These are phyloP conservation scores for Microascus cirrosus DNA, from an alignment of 2,329 filamentous ascomycete species.

Conservation along the genomic window DNA sequence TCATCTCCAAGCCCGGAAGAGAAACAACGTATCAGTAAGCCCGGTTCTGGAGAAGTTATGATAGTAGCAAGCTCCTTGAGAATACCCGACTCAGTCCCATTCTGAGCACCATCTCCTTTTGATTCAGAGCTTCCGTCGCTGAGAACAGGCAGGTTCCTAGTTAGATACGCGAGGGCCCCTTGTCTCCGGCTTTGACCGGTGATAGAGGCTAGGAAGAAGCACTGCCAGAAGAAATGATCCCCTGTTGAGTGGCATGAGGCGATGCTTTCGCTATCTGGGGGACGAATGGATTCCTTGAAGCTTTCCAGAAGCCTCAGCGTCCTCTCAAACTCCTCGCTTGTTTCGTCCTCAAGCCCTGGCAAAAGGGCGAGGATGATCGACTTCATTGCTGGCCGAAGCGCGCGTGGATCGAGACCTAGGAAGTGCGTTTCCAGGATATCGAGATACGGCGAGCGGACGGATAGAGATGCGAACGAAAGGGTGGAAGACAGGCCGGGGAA, in stretches of 20 bases:
- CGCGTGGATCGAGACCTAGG: slow-evolving; percentile 55
- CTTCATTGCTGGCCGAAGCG: slow-evolving; percentile 79
- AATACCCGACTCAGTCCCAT: slow-evolving; percentile 23
- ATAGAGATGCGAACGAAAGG: slow-evolving; percentile 87
- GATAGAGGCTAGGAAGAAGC: slow-evolving; percentile 86
- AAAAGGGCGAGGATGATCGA: slow-evolving; percentile 80
- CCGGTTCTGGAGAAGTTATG: slow-evolving; percentile 83
- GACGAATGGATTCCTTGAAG: slow-evolving; percentile 59
- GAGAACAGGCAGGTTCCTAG: slow-evolving; percentile 63
- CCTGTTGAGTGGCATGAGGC: slow-evolving; percentile 45
- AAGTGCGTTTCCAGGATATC: slow-evolving; percentile 75
- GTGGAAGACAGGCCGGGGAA: slow-evolving; percentile 82
- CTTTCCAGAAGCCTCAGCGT: slow-evolving; percentile 69
- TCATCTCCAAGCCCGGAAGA: slow-evolving; percentile 79
- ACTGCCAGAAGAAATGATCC: slow-evolving; percentile 96
- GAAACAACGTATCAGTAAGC: slow-evolving; percentile 81
- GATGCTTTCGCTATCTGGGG: slow-evolving; percentile 32
- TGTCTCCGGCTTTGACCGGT: slow-evolving; percentile 77
- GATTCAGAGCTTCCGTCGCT: slow-evolving; percentile 22
- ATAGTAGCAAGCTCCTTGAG: slow-evolving; percentile 45
- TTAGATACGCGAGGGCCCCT: slow-evolving; percentile 79
- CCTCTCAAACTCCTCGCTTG: slow-evolving; percentile 90
- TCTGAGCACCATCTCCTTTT: slow-evolving; percentile 17
- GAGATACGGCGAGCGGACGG: slow-evolving; percentile 77
- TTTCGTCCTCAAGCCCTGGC: slow-evolving; percentile 89